These are phyloP conservation scores for Malassezia arunalokei DNA, from an alignment of 1,284 basidiomycete species.

Conservation along the genomic window DNA sequence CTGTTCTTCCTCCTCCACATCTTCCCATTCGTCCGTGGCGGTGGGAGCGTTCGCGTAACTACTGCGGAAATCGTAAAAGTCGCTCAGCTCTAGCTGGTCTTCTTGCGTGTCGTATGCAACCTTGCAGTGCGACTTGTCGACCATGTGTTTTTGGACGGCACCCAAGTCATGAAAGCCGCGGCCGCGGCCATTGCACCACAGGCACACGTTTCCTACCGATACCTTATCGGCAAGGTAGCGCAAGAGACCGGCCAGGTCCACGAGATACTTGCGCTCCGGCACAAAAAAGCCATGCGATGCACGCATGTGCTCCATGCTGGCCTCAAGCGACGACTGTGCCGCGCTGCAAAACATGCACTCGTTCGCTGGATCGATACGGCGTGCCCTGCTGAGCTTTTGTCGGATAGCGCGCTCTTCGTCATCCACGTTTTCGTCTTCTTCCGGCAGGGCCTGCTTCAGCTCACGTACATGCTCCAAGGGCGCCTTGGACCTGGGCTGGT, in stretches of 20 bases:
- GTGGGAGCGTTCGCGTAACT: slow-evolving; percentile 55
- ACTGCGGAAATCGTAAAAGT: slow-evolving; percentile 80
- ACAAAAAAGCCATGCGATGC: slow-evolving; percentile 82
- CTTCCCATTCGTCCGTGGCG: slow-evolving; percentile 10
- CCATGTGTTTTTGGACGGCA: slow-evolving; percentile 41
- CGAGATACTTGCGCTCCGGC: slow-evolving; percentile 80
- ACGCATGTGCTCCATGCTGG: slow-evolving; percentile 78
- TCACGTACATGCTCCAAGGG: neutral
- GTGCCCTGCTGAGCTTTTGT: slow-evolving; percentile 32
- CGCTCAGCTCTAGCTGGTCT: slow-evolving; percentile 75
- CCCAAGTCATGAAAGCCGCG: slow-evolving; percentile 31
- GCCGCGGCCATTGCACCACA: slow-evolving; percentile 57
- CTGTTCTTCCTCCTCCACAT: slow-evolving; percentile 15
- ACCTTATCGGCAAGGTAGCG: slow-evolving; percentile 86
- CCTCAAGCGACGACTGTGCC: slow-evolving; percentile 51
- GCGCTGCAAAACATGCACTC: slow-evolving; percentile 65
- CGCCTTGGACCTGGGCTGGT: slow-evolving; percentile 9
- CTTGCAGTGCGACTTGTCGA: slow-evolving; percentile 64
- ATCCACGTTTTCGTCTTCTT: slow-evolving; percentile 32
- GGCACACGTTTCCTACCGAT: slow-evolving; percentile 78
- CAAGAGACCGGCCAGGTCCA: slow-evolving; percentile 70
- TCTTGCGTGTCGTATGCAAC: slow-evolving; percentile 72
- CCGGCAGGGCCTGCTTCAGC: slow-evolving; percentile 16
- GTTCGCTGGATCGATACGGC: slow-evolving; percentile 31
- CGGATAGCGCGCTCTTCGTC: slow-evolving; percentile 35